Base-by-base conservation (phyloP, 225 moss, liverwort and hornwort genomes). In the Physcomitrium patens region DNA sequence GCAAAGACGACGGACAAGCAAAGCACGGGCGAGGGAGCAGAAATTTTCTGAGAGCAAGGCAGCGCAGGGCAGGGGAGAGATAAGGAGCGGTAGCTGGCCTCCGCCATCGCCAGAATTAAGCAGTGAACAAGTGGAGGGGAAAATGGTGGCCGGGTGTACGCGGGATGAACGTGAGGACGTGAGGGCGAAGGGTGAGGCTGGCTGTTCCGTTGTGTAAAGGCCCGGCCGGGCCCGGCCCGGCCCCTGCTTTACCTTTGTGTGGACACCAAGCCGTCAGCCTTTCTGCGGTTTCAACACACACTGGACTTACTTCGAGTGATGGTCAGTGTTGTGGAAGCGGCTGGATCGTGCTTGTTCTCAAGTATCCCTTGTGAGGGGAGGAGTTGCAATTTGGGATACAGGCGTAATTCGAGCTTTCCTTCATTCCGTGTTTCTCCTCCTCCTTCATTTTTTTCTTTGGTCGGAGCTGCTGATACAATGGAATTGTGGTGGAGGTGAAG, bases 171-270 rank as follows among this genome's bases (percentile, higher is more conserved):
- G 68, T 42, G 76, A 50, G 76, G 66, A 75, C 50, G 68, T 42
- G 76, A 50, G 76, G 66, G 66, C 75, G 55, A 28, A 67, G 75
- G 24, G 76, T 23, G 53, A 10, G 27, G 45, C 7, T 37, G 53
- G 64, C 20, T 46, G 19, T 64, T 56, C 14, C 63, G 71, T 77
- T 19, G 77, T 16, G 54, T 26, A 77, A 70, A 27, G 53, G 31
- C 20, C 75, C 13, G 12, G 14, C 62, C n/a, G n/a, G n/a, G n/a
- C n/a, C n/a, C n/a, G n/a, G n/a, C n/a, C n/a, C n/a, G n/a, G n/a
- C n/a, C n/a, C n/a, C 14, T 10, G 63, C 56, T 77, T 77, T 71
- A 49, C 55, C 28, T 62, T 77, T 77, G 77, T 71, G 77, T 71
- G 77, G 77, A 47, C 71, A 71, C 64, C 64, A 77, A 71, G 54